A percentile compares a stretch with the other conserved stretches of the same genome.
These are phyloP conservation scores for Dactylellina parvicollis DNA, from an alignment of 2,329 filamentous ascomycete species.

Conservation along the genomic window DNA sequence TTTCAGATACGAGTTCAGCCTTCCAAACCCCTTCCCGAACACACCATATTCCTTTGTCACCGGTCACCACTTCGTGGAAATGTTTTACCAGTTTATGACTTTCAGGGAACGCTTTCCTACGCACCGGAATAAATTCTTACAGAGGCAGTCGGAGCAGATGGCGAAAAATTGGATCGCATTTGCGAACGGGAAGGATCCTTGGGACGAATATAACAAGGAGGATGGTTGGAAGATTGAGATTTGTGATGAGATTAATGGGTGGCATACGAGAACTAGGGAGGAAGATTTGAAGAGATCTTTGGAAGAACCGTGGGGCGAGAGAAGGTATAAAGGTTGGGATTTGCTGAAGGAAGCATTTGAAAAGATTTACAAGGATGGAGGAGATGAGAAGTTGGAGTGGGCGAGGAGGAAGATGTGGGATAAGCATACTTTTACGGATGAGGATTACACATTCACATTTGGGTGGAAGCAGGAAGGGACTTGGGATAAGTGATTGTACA, in stretches of 20 bases:
- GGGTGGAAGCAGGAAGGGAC: conserved; percentile 18
- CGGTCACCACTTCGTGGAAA: conserved; percentile 56
- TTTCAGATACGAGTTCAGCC: conserved; percentile 55
- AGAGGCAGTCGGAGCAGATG: conserved; percentile 54
- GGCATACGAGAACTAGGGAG: conserved; percentile 32
- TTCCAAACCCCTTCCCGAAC: conserved; percentile 60
- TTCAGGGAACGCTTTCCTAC: conserved; percentile 55
- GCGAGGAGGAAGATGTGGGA: conserved; percentile 37
- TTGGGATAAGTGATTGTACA: background rate
- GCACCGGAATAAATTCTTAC: conserved; percentile 54
- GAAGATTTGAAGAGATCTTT: conserved; percentile 35
- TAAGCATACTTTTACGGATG: conserved; percentile 19
- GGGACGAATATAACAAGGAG: conserved; percentile 41
- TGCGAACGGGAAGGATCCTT: conserved; percentile 48
- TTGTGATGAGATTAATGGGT: conserved; percentile 45
- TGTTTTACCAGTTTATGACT: conserved; percentile 56
- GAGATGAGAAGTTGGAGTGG: conserved; percentile 29
- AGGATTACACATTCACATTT: conserved; percentile 29
- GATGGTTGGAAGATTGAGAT: conserved; percentile 40
- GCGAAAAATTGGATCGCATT: conserved; percentile 56
- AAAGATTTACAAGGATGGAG: conserved; percentile 24
- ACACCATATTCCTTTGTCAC: conserved; percentile 56
- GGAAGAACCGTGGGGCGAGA: conserved; percentile 43
- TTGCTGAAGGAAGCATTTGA: conserved; percentile 27
- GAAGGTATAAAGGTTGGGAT: conserved; percentile 34